These are phyloP conservation scores for Eucalyptus sp. DNA, from an alignment of 345 rosid genomes.

Conservation along the genomic window DNA sequence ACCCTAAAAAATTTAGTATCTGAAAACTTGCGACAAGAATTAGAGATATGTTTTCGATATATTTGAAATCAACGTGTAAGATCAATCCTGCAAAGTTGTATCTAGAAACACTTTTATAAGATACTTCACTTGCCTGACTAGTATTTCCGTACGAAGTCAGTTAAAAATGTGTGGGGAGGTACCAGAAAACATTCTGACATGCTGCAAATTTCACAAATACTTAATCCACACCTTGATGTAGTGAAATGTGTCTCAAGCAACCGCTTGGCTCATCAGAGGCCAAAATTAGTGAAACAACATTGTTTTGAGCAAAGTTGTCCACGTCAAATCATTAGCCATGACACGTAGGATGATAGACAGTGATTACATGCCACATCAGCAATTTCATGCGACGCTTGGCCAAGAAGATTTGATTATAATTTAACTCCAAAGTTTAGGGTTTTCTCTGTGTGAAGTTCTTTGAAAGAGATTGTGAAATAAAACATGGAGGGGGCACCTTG, in stretches of 20 bases:
- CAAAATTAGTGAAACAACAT: background rate
- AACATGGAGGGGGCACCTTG: background rate
- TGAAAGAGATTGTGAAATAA: background rate
- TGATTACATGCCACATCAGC: background rate
- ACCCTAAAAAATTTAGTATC: background rate
- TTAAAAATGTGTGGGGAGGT: background rate
- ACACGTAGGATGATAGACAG: rapidly evolving
- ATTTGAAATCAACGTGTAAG: background rate
- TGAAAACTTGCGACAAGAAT: background rate
- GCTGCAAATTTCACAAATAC: background rate
- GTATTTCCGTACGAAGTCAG: background rate
- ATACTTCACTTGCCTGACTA: background rate
- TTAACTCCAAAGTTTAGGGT: background rate
- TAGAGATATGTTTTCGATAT: background rate
- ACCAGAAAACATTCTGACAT: background rate
- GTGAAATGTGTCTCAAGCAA: background rate
- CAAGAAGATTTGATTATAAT: background rate
- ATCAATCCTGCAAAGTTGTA: background rate
- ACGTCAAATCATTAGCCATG: rapidly evolving
- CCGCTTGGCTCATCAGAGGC: background rate
- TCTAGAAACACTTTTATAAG: background rate
- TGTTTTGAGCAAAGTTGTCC: background rate
- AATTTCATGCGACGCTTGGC: background rate
- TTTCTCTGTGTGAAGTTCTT: background rate
- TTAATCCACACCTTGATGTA: background rate